These are phyloP conservation scores for Dothistroma septosporum DNA, from an alignment of 2,329 filamentous ascomycete species.

Conservation along the genomic window DNA sequence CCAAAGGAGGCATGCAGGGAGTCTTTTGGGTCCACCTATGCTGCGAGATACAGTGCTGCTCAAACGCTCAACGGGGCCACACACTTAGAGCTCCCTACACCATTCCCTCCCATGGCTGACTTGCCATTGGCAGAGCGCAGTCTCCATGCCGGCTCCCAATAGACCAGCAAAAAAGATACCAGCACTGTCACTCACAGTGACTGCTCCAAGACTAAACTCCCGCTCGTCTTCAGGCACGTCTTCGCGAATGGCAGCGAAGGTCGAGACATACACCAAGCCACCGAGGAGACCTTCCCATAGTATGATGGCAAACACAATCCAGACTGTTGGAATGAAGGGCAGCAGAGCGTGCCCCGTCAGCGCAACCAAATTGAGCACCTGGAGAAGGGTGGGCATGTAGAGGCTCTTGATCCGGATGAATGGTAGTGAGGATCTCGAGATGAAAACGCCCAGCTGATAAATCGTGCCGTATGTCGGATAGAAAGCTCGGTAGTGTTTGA, in stretches of 20 bases:
- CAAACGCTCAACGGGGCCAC: background rate
- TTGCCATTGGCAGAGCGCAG: slow-evolving; percentile 78
- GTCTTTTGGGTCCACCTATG: background rate
- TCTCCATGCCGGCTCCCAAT: slow-evolving; percentile 76
- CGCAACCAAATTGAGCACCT: slow-evolving; percentile 70
- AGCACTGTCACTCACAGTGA: slow-evolving; percentile 84
- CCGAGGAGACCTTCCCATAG: slow-evolving; percentile 95
- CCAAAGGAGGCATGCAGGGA: background rate
- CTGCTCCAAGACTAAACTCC: slow-evolving; percentile 87
- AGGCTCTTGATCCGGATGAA: slow-evolving; percentile 77
- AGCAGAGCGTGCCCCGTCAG: slow-evolving; percentile 69
- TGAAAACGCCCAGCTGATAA: slow-evolving; percentile 92
- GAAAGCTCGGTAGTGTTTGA: slow-evolving; percentile 76
- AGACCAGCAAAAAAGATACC: slow-evolving; percentile 88
- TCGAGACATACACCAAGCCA: slow-evolving; percentile 90
- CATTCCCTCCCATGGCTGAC: slow-evolving; percentile 69
- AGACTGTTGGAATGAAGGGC: slow-evolving; percentile 78
- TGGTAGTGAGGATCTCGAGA: slow-evolving; percentile 85
- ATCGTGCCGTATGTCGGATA: slow-evolving; percentile 94
- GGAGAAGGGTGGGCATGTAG: slow-evolving; percentile 77
- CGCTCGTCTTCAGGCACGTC: slow-evolving; percentile 70
- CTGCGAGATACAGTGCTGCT: background rate
- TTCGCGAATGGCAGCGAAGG: slow-evolving; percentile 90
- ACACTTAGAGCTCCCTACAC: slow-evolving; percentile 36
- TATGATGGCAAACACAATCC: slow-evolving; percentile 75